Percentiles rank a stretch among this genome's conserved stretches.
Evolutionary conservation across 1,284 basidiomycete genomes (phyloP).

Genomic region (Athelia psychrophila): DNA sequence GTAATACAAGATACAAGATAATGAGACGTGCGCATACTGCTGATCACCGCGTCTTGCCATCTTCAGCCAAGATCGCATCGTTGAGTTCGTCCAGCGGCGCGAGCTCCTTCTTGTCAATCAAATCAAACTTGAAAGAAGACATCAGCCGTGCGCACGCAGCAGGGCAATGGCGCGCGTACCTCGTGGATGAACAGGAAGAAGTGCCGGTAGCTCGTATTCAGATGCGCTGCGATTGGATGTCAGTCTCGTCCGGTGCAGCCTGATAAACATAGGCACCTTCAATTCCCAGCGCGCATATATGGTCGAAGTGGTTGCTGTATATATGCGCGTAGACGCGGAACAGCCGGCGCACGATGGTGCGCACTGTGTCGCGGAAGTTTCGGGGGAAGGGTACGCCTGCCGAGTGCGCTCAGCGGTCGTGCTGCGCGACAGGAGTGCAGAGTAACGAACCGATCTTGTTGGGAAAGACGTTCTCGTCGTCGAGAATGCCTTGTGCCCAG

Average conservation of each 20-base stretch:
- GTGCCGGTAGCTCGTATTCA: constrained; percentile 98
- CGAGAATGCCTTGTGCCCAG: constrained; percentile 93
- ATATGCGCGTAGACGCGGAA: constrained; percentile 99
- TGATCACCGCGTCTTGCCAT: constrained; percentile 50
- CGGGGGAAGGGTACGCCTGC: constrained; percentile 89
- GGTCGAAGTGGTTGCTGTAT: constrained; percentile 99
- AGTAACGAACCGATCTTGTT: constrained; percentile 80
- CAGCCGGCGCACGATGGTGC: constrained; percentile 88
- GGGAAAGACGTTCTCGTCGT: constrained; percentile 93
- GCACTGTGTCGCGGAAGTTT: constrained; percentile 88
- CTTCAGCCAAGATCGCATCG: constrained; percentile 89
- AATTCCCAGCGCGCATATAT: constrained; percentile 96
- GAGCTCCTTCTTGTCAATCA: constrained; percentile 97
- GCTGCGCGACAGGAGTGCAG: neutral
- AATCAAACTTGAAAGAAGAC: constrained; percentile 67
- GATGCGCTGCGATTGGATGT: constrained; percentile 67
- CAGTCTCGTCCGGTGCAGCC: neutral
- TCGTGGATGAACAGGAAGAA: constrained; percentile 97
- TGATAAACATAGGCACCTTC: constrained; percentile 66
- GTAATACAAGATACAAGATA: too few relatives aligned
- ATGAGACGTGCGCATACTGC: too few relatives aligned
- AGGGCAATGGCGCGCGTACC: constrained; percentile 38
- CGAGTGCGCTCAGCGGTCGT: neutral
- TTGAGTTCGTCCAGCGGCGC: constrained; percentile 96
- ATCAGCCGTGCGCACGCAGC: constrained; percentile 3